These are phyloP conservation scores for Corynascus novoguineensis DNA, from an alignment of 495 filamentous ascomycete species.

Conservation along the genomic window DNA sequence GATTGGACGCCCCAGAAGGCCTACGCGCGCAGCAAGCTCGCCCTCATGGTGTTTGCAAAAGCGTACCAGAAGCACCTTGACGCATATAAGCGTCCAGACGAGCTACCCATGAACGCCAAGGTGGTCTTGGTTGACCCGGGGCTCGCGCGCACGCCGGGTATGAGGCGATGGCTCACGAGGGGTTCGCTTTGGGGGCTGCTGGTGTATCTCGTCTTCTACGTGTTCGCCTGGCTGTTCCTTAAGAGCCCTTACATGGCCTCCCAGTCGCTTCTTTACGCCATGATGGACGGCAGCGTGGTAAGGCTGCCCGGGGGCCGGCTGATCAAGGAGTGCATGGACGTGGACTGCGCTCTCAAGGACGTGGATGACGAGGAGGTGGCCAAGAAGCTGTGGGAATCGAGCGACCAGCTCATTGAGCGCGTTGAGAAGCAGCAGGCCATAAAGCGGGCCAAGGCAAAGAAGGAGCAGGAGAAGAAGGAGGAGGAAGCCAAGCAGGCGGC, in stretches of 20 bases:
- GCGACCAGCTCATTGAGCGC: constrained; percentile 76
- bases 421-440: constrained; percentile 76
- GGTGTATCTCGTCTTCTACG: constrained; percentile 71
- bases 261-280: constrained; percentile 78
- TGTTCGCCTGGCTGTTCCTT: constrained; percentile 78
- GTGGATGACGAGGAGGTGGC: constrained; percentile 72
- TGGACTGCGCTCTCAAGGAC: constrained; percentile 63
- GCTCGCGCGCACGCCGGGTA: constrained; percentile 76
- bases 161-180: constrained; percentile 74
- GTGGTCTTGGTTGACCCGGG: constrained; percentile 86
- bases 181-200: constrained; percentile 78
- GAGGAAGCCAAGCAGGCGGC: constrained; percentile 33
- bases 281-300: constrained; percentile 68
- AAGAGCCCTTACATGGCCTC: constrained; percentile 79
- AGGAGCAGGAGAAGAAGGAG: constrained; percentile 39
- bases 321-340: constrained; percentile 82
- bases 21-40: constrained; percentile 83
- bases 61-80: constrained; percentile 87
- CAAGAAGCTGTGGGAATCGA: constrained; percentile 80
- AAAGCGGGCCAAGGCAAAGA: constrained; percentile 62
- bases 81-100: constrained; percentile 73
- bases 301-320: constrained; percentile 61
- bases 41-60: constrained; percentile 78
- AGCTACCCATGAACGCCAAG: constrained; percentile 68
- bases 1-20: constrained; percentile 50